Percentiles rank a stretch among this genome's conserved stretches.
Evolutionary conservation across 2,329 filamentous ascomycete genomes (phyloP).

Genomic region (Claviceps sorghi): DNA sequence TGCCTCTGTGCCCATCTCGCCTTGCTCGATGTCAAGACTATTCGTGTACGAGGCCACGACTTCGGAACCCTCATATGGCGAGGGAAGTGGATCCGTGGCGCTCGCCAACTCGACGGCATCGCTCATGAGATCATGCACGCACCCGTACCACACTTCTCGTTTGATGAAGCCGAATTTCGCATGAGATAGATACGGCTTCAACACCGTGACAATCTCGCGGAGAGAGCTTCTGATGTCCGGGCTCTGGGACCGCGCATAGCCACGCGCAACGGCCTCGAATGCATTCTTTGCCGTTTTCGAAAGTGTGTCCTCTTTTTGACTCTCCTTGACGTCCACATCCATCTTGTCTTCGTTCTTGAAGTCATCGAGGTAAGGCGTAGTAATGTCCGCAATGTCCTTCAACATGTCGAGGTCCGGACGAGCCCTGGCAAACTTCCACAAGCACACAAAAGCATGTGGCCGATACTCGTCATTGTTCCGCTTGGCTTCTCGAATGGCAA

Average conservation of each 20-base stretch:
- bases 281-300: conserved; percentile 33
- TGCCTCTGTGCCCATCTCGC: conserved; percentile 34
- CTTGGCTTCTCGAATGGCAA: conserved; percentile 75
- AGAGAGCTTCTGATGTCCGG: conserved; percentile 22
- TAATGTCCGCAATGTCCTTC: conserved; percentile 48
- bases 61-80: conserved; percentile 6
- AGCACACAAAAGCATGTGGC: conserved; percentile 54
- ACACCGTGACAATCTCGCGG: conserved; percentile 21
- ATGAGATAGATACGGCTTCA: conserved; percentile 27
- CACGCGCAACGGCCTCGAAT: conserved; percentile 34
- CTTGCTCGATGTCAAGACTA: conserved; percentile 31
- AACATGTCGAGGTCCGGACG: conserved; percentile 58
- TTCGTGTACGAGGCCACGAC: conserved; percentile 25
- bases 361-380: conserved; percentile 47
- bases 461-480: conserved; percentile 78
- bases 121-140: conserved; percentile 31
- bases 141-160: conserved; percentile 37
- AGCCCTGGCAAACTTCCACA: conserved; percentile 58
- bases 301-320: conserved; percentile 27
- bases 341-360: conserved; percentile 46
- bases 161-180: conserved; percentile 28
- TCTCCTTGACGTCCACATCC: conserved; percentile 48
- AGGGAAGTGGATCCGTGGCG: conserved; percentile 9
- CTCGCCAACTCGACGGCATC: conserved; percentile 18
- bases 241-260: conserved; percentile 31